Conservation (phyloP, 208 protist genomes). For the Trypanosoma brucei region DNA sequence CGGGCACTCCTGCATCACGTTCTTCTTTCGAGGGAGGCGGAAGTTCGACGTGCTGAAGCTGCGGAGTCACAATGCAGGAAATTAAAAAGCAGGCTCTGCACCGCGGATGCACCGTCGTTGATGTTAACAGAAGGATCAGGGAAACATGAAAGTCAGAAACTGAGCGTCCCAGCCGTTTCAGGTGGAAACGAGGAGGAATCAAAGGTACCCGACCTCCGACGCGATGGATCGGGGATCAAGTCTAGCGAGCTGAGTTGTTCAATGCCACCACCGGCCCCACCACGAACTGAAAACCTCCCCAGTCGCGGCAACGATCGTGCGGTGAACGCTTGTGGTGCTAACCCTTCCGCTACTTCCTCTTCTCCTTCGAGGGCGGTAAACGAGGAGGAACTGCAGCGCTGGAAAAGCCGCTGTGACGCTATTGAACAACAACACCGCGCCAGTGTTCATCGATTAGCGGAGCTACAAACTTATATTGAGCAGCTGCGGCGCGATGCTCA, state of each 20-base stretch:
- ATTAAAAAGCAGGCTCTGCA: conserved; percentile 9
- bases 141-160: not conserved
- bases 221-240: no score
- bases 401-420: conserved; percentile 13
- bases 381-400: conserved; percentile 15
- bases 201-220: no score
- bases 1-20: conserved; percentile 24
- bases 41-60: conserved; percentile 18
- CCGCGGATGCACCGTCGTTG: not conserved
- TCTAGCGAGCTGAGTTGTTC: no score
- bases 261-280: no score
- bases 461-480: conserved; percentile 35
- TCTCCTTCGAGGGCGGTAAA: not conserved
- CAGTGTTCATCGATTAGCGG: conserved; percentile 17
- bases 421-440: conserved; percentile 22
- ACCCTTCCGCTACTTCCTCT: not conserved
- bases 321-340: not conserved
- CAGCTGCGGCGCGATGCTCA: conserved; percentile 24
- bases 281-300: no score
- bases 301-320: no score
- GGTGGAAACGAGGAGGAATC: conserved; percentile 15
- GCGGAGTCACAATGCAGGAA: conserved; percentile 23
- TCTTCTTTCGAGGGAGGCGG: conserved; percentile 24
- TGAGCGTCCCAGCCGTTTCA: not conserved
- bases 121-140: not conserved